Evolutionary conservation across 1,284 basidiomycete genomes (phyloP), one percentile per base, ranked within the genome.

Genomic region (Ganoderma resinaceum): DNA sequence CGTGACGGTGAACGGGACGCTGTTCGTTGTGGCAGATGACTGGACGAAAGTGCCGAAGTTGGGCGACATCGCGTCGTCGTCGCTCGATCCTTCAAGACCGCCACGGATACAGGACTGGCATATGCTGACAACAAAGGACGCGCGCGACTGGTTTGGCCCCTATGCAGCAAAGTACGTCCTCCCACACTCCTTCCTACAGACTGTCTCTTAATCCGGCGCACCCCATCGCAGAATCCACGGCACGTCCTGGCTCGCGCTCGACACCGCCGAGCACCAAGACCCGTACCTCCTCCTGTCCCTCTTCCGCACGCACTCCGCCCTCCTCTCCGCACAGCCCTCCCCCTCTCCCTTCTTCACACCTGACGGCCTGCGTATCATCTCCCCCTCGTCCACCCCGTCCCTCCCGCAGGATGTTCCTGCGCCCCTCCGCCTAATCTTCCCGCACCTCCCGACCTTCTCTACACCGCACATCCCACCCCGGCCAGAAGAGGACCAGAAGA

Each of bases 271-370:
- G 66, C 65, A 72, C 14, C 76, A 77, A 87, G 90, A 90, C 76
- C 89, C 90, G 63, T 89, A 93, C 65, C 92, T 93, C 0, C 82
- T 96, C 37, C 86, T 95, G 61, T 88, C 93, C 3, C 82, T 96
- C 37, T 94, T 93, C 90, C 87, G 92, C 43, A 89, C 90, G 0
- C 94, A 96, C 77, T 87, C 88, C 66, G 86, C 90, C 0, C 85
- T 95, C 49, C 63, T 69, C 53, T 87, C 91, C 73, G 31, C 63
- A 23, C 65, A 76, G 8, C 70, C 73, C 29, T 71, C 73, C 18
- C 57, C 46, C 11, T 26, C 72, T 38, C 70, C 74, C 31, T 75
- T 72, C 63, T 72, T 70, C 11, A 72, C 73, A 7, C 62, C 73
- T 11, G 66, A 73, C n/a, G 76, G 76, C 1, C 65, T 77, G 33